Evolutionary conservation across 257 asterid genomes (phyloP), one percentile per base, ranked within the genome.

Genomic region (Penstemon davidsonii): DNA sequence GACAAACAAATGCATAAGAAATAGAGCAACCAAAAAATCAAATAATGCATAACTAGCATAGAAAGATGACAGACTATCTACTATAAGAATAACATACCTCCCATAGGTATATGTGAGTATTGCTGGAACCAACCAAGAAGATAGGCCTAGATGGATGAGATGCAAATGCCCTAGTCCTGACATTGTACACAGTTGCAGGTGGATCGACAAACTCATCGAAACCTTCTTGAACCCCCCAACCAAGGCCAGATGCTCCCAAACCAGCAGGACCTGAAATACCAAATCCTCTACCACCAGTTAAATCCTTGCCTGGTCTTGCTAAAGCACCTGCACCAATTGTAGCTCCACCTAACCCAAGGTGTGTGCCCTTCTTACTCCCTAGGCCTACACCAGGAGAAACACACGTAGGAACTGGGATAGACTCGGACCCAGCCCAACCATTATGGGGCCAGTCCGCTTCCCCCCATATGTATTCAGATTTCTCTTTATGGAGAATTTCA

Each of bases 51-150:
- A 19, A 55, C 46, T 41, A 7, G 62, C 33, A 66, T 41, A 59
- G 13, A 41, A 56, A 19, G 18, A 36, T 59, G 33, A 25, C 33
- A 25, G 13, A 60, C 45, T 47, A 41, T 11, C 18, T 61, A 10
- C 59, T 0, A 60, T 36, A 58, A 13, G 60, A 69, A 52, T 62
- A 58, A 45, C 41, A 50, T 84, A 90, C 98, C 98, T 93, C 94
- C 99, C 99, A 93, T 54, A 93, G 83, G 88, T 93, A 93, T 76
- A 84, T 67, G 75, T 88, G 97, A 38, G 97, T 88, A 69, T 90
- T 90, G 84, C 91, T 81, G 49, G 97, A 93, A 68, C 99, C 99
- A 69, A 90, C 99, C 88, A 93, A 83, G 80, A 93, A 93, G 73
- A 90, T 83, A 64, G 97, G 91, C 79, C 90, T 85, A 68, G 96